Conservation (phyloP, 2,329 filamentous ascomycete species). For the Mariannaea elegans region DNA sequence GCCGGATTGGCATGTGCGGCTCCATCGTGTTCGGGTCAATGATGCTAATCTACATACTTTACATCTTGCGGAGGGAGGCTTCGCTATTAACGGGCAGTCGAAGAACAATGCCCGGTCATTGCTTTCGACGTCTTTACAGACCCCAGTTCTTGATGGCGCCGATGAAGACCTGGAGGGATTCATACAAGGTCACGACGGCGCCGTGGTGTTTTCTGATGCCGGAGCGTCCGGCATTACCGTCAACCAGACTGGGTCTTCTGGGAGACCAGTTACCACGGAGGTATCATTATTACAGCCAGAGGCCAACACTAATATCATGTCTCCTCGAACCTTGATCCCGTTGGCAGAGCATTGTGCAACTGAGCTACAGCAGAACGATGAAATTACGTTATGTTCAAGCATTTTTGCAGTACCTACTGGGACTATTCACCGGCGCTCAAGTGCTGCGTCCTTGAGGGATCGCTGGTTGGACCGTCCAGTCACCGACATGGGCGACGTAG, state of each 20-base stretch:
- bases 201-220: background rate
- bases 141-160: background rate
- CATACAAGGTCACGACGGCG: background rate
- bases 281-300: constrained; percentile 15
- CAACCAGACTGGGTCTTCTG: too few species aligned
- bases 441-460: too few species aligned
- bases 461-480: constrained; percentile 8
- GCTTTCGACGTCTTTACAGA: too few species aligned
- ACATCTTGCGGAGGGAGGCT: constrained; percentile 17
- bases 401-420: too few species aligned
- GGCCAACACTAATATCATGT: constrained; percentile 28
- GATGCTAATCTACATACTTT: too few species aligned
- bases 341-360: background rate
- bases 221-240: constrained; percentile 2
- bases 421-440: too few species aligned
- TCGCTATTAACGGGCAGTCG: constrained; percentile 10
- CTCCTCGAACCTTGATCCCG: constrained; percentile 21
- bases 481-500: too few species aligned
- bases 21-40: constrained; percentile 23
- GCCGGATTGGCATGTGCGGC: constrained; percentile 39
- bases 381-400: constrained; percentile 2
- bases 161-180: constrained; percentile 1
- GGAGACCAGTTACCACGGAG: too few species aligned
- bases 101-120: background rate
- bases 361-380: background rate